phyloP scores from a whole-genome alignment of 495 filamentous ascomycete species.

The Astrocystis sublimbata region DNA sequence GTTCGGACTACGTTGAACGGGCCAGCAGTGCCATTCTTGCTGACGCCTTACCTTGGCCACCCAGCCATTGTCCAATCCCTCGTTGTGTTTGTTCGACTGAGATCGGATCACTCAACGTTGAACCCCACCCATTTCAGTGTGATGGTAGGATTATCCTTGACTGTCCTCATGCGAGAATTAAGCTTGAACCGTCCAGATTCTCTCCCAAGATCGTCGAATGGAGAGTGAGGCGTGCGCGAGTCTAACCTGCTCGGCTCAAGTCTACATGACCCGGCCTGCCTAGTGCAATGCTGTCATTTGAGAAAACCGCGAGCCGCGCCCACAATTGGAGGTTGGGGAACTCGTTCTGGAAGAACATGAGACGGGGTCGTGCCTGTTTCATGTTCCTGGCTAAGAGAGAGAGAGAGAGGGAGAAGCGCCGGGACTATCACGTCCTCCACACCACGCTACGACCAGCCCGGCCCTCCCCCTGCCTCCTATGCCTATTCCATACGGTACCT shows the following conservation, averaged over 20 bases:
- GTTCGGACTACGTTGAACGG: not conserved
- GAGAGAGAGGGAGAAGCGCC: not conserved
- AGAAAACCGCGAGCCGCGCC: not conserved
- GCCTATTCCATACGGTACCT: conserved; percentile 11
- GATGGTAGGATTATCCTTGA: conserved; percentile 2
- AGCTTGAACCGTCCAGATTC: not conserved
- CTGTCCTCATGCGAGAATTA: not conserved
- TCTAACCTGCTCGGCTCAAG: not conserved
- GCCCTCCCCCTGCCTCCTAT: not conserved
- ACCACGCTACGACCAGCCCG: not conserved
- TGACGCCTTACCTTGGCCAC: too few relatives aligned
- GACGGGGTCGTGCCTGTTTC: conserved; percentile 17
- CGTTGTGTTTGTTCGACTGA: not conserved
- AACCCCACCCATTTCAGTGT: not conserved
- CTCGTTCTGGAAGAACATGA: conserved; percentile 16
- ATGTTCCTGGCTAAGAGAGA: conserved; percentile 15
- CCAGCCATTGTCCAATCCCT: conserved; percentile 3
- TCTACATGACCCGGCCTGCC: not conserved
- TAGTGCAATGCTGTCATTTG: conserved; percentile 1
- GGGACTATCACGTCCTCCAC: conserved; percentile 13
- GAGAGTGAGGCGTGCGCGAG: not conserved
- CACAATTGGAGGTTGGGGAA: not conserved
- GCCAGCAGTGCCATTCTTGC: not conserved
- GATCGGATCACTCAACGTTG: not conserved
- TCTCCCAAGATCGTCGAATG: not conserved